Evolutionary conservation across 1,284 basidiomycete genomes (phyloP).

Genomic region (Vanrija sp.): DNA sequence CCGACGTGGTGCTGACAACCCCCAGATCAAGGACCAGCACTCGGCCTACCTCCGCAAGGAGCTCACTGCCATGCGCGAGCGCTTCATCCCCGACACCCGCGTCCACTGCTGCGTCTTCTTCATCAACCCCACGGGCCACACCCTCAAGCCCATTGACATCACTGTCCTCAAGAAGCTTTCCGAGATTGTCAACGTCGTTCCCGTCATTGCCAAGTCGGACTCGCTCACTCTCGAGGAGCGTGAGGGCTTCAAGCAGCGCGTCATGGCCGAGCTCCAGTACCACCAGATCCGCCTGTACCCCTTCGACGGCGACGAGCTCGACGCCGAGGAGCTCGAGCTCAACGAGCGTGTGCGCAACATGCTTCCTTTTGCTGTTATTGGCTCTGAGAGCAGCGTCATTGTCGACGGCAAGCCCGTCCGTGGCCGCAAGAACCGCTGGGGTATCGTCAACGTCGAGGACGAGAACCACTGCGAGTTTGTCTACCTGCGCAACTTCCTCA

Average conservation of each 20-base stretch:
- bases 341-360: constrained; percentile 90
- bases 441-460: constrained; percentile 96
- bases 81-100: constrained; percentile 95
- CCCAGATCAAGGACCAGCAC: constrained; percentile 76
- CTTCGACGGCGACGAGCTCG: constrained; percentile 93
- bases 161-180: constrained; percentile 98
- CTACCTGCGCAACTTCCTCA: constrained; percentile 94
- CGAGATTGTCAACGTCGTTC: constrained; percentile 98
- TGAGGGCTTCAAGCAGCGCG: constrained; percentile 89
- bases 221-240: constrained; percentile 90
- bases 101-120: constrained; percentile 99
- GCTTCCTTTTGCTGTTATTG: constrained; percentile 95
- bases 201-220: constrained; percentile 98
- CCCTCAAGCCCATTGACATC: constrained; percentile 88
- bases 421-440: constrained; percentile 96
- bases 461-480: constrained; percentile 97
- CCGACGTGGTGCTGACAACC: constrained; percentile 1
- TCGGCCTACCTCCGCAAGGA: constrained; percentile 98
- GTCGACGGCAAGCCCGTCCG: constrained; percentile 93
- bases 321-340: constrained; percentile 77
- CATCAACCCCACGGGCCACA: constrained; percentile 94
- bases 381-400: constrained; percentile 88
- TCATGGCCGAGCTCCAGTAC: constrained; percentile 87
- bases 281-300: constrained; percentile 94
- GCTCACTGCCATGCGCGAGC: constrained; percentile 96